A percentile compares a stretch with the other conserved stretches of the same genome.
Conservation (phyloP, 176 grass and related monocot species). For the Carex parvula region DNA sequence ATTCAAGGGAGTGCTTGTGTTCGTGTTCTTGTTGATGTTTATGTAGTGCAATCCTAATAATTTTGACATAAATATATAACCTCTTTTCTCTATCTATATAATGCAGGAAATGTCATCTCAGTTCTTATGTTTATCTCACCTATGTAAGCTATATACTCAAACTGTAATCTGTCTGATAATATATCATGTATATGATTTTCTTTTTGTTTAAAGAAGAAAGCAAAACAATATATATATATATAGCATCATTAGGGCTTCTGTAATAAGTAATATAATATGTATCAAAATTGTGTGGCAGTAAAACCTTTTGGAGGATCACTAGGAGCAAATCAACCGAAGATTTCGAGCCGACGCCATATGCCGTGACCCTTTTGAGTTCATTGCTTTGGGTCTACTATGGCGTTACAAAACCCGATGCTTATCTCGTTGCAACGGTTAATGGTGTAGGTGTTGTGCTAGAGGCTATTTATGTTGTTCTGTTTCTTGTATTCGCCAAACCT, state of each 20-base stretch:
- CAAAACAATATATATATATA: background rate
- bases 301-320: slow-evolving; percentile 57
- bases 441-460: slow-evolving; percentile 47
- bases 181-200: background rate
- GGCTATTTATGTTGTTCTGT: slow-evolving; percentile 48
- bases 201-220: background rate
- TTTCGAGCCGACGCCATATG: slow-evolving; percentile 46
- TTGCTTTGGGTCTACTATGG: slow-evolving; percentile 71
- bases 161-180: background rate
- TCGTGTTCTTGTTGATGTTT: too few relatives aligned
- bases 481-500: slow-evolving; percentile 37
- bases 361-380: slow-evolving; percentile 44
- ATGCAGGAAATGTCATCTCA: slow-evolving; percentile 72
- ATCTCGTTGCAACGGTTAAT: slow-evolving; percentile 59
- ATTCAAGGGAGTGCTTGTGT: too few relatives aligned
- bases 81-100: background rate
- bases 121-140: slow-evolving; percentile 66
- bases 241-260: background rate
- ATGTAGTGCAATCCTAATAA: too few relatives aligned
- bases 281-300: slow-evolving; percentile 23
- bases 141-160: slow-evolving; percentile 29
- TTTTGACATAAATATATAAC: too few relatives aligned
- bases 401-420: slow-evolving; percentile 55
- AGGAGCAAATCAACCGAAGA: slow-evolving; percentile 41
- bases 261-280: too few relatives aligned